A percentile compares a stretch with the other conserved stretches of the same genome.
These are phyloP conservation scores for Penicillium sp. DNA, from an alignment of 2,329 filamentous ascomycete genomes.

Conservation along the genomic window DNA sequence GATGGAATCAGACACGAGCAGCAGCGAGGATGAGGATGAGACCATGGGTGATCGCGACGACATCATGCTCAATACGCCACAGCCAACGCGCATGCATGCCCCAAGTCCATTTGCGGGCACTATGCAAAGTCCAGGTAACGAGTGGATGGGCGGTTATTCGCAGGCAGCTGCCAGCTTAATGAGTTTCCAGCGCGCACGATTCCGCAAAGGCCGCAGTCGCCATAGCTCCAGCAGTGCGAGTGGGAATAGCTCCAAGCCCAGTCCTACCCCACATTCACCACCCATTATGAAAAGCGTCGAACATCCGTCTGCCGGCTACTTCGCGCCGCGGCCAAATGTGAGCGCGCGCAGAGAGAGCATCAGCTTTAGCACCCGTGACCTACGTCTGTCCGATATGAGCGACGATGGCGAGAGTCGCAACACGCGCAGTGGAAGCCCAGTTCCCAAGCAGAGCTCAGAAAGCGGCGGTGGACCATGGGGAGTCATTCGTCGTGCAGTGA, in stretches of 20 bases:
- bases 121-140: constrained; percentile 56
- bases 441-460: constrained; percentile 38
- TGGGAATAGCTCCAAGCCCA: constrained; percentile 69
- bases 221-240: constrained; percentile 71
- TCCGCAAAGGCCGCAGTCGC: constrained; percentile 61
- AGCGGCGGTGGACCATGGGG: constrained; percentile 62
- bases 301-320: constrained; percentile 55
- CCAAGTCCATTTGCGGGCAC: constrained; percentile 49
- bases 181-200: constrained; percentile 70
- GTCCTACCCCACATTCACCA: constrained; percentile 74
- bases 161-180: constrained; percentile 74
- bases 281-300: constrained; percentile 63
- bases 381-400: constrained; percentile 76
- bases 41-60: constrained; percentile 72
- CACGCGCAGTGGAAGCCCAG: constrained; percentile 38
- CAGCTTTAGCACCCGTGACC: constrained; percentile 83
- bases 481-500: constrained; percentile 81
- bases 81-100: constrained; percentile 62
- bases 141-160: constrained; percentile 66
- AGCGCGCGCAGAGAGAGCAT: constrained; percentile 79
- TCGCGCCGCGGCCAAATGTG: constrained; percentile 52
- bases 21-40: constrained; percentile 62
- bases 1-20: constrained; percentile 78
- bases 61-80: constrained; percentile 73
- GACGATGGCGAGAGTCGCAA: constrained; percentile 69